These are phyloP conservation scores for Ustilago nuda DNA, from an alignment of 1,284 basidiomycete genomes.

Conservation along the genomic window DNA sequence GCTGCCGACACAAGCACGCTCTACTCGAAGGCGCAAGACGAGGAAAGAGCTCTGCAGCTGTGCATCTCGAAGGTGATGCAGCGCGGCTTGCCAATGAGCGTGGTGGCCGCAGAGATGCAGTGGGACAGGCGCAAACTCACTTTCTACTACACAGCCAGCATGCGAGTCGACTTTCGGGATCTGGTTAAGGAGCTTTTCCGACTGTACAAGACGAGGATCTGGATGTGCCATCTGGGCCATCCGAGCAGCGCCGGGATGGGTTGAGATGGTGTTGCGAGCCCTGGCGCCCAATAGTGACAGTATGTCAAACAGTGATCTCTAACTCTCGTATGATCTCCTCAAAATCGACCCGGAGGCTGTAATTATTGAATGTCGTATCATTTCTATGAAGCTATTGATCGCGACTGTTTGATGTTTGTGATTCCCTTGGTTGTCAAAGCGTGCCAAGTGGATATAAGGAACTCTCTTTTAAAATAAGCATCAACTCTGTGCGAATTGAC, in stretches of 20 bases:
- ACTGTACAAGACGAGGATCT: conserved; percentile 69
- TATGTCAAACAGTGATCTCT: not conserved
- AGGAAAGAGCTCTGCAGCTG: conserved; percentile 88
- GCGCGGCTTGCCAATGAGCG: conserved; percentile 91
- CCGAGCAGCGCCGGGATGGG: conserved; percentile 48
- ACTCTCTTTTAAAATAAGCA: too few species aligned
- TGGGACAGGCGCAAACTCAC: conserved; percentile 89
- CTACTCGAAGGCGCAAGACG: conserved; percentile 77
- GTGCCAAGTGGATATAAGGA: too few species aligned
- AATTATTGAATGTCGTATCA: not conserved
- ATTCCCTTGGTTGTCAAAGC: not conserved
- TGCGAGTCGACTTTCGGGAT: conserved; percentile 96
- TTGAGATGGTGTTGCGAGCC: conserved; percentile 6
- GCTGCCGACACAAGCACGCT: conserved; percentile 75
- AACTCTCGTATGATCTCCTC: not conserved
- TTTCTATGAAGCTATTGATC: not conserved
- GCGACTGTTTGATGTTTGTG: not conserved
- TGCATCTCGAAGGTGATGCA: conserved; percentile 84
- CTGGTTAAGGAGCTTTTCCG: conserved; percentile 91
- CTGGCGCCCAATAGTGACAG: not conserved
- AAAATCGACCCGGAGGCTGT: not conserved
- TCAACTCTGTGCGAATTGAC: too few species aligned
- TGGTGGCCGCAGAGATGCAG: conserved; percentile 97
- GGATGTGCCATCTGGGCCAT: conserved; percentile 59
- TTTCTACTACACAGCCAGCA: conserved; percentile 96